Evolutionary conservation across 78 protist genomes (phyloP), one percentile per base, ranked within the genome.

Genomic region (Speleostelium caveatum): DNA sequence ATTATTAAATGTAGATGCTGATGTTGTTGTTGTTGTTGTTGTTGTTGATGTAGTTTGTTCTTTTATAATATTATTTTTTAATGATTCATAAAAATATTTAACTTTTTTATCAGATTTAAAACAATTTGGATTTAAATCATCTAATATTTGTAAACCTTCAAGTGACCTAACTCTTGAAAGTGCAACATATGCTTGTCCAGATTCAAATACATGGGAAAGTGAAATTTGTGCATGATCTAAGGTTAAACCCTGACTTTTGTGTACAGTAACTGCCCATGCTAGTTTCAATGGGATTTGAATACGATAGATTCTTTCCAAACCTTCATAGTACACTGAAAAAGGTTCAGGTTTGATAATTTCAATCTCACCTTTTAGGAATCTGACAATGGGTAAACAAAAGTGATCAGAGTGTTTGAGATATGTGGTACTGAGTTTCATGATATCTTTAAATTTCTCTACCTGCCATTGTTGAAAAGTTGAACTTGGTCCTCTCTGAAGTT

Each of bases 231-330:
- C 94, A 35, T 67, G 33, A 42, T 88, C 95, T 30, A 96, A 55
- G 1, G 96, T 76, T 45, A 94, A n/a, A 73, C 97, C 97, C 71
- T 96, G 97, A 30, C 86, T 41, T 75, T 96, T 96, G 72, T 96
- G 97, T 24, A 96, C 66, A 12, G 97, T 96, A 33, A 92, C 66
- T 0, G 96, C 95, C 95, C 96, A 96, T 2, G 97, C 97, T 8
- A 94, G 42, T 7, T 67, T 73, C 14, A 96, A 39, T 14, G 96
- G 95, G 17, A 96, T 51, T 71, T 96, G 97, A 49, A 5, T 0
- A 10, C 98, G 94, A 38, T 86, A 68, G 61, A 36, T 38, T 51
- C 92, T 22, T 39, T 75, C 92, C 19, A 6, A 56, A 39, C 33
- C n/a, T 3, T 74, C 92, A 53, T 38, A 74, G 26, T 42, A 41